Base-by-base conservation (phyloP, 2,329 filamentous ascomycete species). In the Leptosphaerulina australis region DNA sequence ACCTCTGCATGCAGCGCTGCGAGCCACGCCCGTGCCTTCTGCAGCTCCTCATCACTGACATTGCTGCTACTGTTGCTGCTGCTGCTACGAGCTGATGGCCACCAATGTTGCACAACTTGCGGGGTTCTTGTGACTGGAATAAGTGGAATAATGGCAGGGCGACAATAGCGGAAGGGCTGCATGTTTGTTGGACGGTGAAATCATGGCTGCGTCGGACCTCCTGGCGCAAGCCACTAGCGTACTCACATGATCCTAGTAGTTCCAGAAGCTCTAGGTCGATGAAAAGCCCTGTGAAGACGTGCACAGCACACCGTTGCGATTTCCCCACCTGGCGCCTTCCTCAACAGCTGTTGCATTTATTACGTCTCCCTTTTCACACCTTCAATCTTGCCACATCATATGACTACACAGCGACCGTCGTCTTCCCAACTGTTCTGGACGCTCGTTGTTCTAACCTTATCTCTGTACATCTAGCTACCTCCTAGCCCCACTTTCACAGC, bases 1-100 rank as follows among this genome's bases (percentile, higher is more conserved):
- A 80, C 78, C 11, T 80, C 76, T 46, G 77, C 68, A 66, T 80
- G 74, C 56, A 85, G 77, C 34, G 72, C 71, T 33, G 75, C 72
- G 37, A 86, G 78, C 84, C 84, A 87, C 62, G 75, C 69, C 45
- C 83, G 77, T 11, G 83, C 83, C 28, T 74, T 70, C 24, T 59
- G 62, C 30, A 74, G 53, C 25, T 71, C 66, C 12, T 73, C 66
- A 31, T 67, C 60, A 53, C 44, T 56, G 28, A 53, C 53, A 37
- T 37, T 49, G 38, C 39, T 34, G 44, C 5, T 35, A 38, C 14
- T 25, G 24, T 22, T 56, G 30, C 39, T 22, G 49, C 41, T 31
- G 40, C 36, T 50, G 39, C 17, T 44, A 44, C 37, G 34, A 18
- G 49, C 38, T 34, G 56, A 53, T 6, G 38, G 37, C 21, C 55